Percentiles rank a stretch among this genome's conserved stretches.
Conservation (phyloP, 1,284 basidiomycete species). For the Malassezia sp. region DNA sequence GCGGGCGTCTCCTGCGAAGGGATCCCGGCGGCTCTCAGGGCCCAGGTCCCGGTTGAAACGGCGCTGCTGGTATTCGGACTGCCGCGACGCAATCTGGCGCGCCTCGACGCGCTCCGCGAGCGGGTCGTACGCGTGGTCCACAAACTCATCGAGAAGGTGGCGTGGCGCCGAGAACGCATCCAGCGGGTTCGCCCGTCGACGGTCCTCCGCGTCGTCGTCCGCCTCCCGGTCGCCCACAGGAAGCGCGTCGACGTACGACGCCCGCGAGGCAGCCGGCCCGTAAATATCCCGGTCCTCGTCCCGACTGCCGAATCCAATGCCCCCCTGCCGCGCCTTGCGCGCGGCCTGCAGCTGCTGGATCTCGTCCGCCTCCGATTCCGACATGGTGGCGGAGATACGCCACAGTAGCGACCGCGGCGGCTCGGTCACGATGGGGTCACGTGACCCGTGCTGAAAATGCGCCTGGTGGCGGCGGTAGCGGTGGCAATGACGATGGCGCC, state of each 20-base stretch:
- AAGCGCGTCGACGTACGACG: conserved; percentile 31
- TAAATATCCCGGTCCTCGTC: conserved; percentile 27
- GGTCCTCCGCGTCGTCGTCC: conserved; percentile 6
- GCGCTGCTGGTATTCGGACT: conserved; percentile 89
- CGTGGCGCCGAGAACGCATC: conserved; percentile 64
- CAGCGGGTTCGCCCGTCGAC: conserved; percentile 29
- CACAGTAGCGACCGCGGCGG: no score
- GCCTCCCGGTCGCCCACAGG: conserved; percentile 26
- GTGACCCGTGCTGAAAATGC: no score
- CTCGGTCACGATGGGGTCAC: conserved; percentile 7
- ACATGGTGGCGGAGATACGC: no score
- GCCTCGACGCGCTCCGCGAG: conserved; percentile 83
- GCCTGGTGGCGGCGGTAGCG: neutral
- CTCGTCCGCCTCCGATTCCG: conserved; percentile 25
- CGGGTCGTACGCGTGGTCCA: conserved; percentile 76
- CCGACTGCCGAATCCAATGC: conserved; percentile 17
- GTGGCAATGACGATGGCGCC: conserved; percentile 20
- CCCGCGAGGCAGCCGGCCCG: neutral
- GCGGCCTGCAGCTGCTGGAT: conserved; percentile 26
- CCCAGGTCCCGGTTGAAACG: conserved; percentile 55
- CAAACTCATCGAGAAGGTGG: conserved; percentile 88
- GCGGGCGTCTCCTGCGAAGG: conserved; percentile 53
- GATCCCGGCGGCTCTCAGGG: conserved; percentile 24
- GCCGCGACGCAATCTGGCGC: conserved; percentile 82
- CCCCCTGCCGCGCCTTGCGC: conserved; percentile 7